Conservation (phyloP, 306 rosid genomes). For the Acacia melanoxylon region DNA sequence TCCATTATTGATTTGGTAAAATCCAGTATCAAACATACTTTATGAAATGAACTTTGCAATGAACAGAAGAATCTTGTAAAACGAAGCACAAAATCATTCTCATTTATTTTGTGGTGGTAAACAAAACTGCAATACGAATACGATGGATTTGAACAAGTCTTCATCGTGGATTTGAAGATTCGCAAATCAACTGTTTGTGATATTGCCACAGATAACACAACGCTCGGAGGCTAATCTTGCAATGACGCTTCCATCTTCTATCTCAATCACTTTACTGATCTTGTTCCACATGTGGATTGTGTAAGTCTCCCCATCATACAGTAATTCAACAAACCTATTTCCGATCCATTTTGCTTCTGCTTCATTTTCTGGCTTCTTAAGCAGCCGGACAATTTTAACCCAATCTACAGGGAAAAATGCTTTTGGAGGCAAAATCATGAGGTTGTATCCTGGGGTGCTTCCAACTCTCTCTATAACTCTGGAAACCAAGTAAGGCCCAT, state of each 20-base stretch:
- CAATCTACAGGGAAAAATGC: constrained; percentile 67
- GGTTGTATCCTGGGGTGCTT: constrained; percentile 34
- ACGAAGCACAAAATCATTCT: neutral
- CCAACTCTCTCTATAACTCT: constrained; percentile 48
- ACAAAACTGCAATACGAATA: too few species aligned
- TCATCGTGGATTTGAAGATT: neutral
- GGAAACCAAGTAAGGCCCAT: constrained; percentile 71
- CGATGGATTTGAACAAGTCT: too few species aligned
- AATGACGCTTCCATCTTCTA: neutral
- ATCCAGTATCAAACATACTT: neutral
- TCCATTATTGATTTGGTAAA: neutral
- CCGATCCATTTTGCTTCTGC: constrained; percentile 39
- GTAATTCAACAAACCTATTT: constrained; percentile 37
- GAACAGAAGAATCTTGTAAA: neutral
- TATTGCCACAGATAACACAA: constrained; percentile 2
- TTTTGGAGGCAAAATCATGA: constrained; percentile 42
- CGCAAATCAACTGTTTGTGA: neutral
- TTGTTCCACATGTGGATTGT: constrained; percentile 63
- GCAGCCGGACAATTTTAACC: constrained; percentile 40
- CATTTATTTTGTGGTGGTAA: too few species aligned
- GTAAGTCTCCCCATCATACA: constrained; percentile 33
- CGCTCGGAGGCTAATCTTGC: neutral
- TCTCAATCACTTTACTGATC: constrained; percentile 33
- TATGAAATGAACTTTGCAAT: neutral
- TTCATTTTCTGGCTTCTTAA: constrained; percentile 38